Evolutionary conservation across 176 grass and related monocot species (phyloP).

Genomic region (Phoenix dactylifera): DNA sequence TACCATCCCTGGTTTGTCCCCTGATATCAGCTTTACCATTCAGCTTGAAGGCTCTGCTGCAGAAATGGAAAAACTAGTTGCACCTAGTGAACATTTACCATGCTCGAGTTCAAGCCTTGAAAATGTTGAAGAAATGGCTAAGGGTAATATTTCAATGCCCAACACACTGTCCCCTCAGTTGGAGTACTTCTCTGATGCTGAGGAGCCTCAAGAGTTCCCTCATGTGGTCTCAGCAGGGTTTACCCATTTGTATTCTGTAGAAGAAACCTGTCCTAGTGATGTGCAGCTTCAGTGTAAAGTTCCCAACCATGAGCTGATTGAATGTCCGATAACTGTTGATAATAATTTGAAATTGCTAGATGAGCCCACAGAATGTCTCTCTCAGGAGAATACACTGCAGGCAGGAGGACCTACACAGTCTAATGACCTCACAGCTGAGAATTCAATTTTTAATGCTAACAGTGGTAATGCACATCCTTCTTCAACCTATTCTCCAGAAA

Average conservation of each 20-base stretch:
- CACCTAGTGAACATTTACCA: slow-evolving; percentile 23
- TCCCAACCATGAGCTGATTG: slow-evolving; percentile 17
- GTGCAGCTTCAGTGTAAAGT: slow-evolving; percentile 16
- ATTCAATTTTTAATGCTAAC: background rate
- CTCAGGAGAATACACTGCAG: background rate
- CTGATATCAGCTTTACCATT: background rate
- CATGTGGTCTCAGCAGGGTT: background rate
- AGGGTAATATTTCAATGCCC: background rate
- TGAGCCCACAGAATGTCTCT: background rate
- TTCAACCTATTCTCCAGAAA: background rate
- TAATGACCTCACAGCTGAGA: background rate
- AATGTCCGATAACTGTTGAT: slow-evolving; percentile 15
- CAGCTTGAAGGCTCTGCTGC: slow-evolving; percentile 18
- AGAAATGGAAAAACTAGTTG: slow-evolving; percentile 10
- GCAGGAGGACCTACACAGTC: background rate
- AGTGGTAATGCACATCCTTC: background rate
- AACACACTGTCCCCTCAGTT: background rate
- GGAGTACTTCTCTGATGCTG: background rate
- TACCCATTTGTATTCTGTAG: background rate
- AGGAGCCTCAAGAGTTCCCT: slow-evolving; percentile 1
- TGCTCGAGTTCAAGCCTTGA: no score
- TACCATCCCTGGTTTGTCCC: slow-evolving; percentile 1
- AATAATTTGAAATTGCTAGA: slow-evolving; percentile 2
- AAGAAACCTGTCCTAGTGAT: slow-evolving; percentile 20
- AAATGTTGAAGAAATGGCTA: background rate